A percentile compares a stretch with the other conserved stretches of the same genome.
Evolutionary conservation across 2,329 filamentous ascomycete genomes (phyloP).

Genomic region (Metarhizium anisopliae): DNA sequence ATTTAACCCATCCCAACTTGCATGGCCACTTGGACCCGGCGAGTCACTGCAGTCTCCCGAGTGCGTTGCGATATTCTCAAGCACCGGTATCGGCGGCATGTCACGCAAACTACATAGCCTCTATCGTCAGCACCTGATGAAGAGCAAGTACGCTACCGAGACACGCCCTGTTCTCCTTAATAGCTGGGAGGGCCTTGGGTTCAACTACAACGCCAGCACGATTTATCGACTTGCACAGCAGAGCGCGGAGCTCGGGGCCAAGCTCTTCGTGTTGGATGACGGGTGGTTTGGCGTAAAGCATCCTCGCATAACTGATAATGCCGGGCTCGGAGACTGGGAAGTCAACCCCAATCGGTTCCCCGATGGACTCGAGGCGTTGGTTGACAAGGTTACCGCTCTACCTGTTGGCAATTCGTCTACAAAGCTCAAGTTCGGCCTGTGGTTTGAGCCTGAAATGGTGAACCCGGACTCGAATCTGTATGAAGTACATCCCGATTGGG

Average conservation of each 20-base stretch:
- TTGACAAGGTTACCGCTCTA: slow-evolving; percentile 41
- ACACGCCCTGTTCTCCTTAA: slow-evolving; percentile 50
- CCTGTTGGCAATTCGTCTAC: slow-evolving; percentile 35
- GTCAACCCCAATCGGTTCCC: slow-evolving; percentile 51
- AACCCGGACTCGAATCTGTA: slow-evolving; percentile 54
- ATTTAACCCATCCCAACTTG: slow-evolving; percentile 51
- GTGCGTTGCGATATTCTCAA: slow-evolving; percentile 53
- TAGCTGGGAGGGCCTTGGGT: slow-evolving; percentile 56
- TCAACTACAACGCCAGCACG: slow-evolving; percentile 46
- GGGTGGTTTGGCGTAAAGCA: slow-evolving; percentile 57
- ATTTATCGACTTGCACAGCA: slow-evolving; percentile 47
- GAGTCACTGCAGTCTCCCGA: slow-evolving; percentile 53
- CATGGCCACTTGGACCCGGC: slow-evolving; percentile 45
- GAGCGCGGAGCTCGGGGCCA: slow-evolving; percentile 49
- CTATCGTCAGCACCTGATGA: slow-evolving; percentile 52
- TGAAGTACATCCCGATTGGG: slow-evolving; percentile 55
- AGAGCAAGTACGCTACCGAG: slow-evolving; percentile 42
- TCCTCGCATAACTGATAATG: slow-evolving; percentile 46
- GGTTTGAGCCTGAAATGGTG: slow-evolving; percentile 63
- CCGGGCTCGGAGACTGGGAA: slow-evolving; percentile 55
- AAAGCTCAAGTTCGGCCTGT: slow-evolving; percentile 52
- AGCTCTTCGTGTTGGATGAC: slow-evolving; percentile 57
- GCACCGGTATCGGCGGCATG: slow-evolving; percentile 49
- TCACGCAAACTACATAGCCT: slow-evolving; percentile 53
- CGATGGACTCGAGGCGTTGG: slow-evolving; percentile 41